phyloP scores from a whole-genome alignment of 495 filamentous ascomycete genomes.

The Hypoxylon fuscum region DNA sequence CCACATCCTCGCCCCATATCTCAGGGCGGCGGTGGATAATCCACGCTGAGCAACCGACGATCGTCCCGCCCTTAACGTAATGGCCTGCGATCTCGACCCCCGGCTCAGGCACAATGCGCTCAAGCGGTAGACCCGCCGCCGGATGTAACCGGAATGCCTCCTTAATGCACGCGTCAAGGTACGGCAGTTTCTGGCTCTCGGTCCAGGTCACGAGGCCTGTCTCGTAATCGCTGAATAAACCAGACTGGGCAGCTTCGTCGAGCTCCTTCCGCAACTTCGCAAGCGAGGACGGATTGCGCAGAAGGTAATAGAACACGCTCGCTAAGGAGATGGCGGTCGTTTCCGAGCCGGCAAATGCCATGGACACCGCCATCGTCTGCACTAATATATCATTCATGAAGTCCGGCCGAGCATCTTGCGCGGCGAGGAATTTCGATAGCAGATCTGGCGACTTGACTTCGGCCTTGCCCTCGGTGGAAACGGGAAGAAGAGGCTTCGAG shows the following conservation, averaged over 20 bases:
- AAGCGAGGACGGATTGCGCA: slow-evolving; percentile 61
- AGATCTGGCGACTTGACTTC: slow-evolving; percentile 65
- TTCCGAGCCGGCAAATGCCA: slow-evolving; percentile 71
- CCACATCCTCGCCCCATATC: slow-evolving; percentile 68
- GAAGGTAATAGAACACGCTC: slow-evolving; percentile 71
- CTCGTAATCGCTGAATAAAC: slow-evolving; percentile 60
- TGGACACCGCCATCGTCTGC: slow-evolving; percentile 70
- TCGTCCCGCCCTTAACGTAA: slow-evolving; percentile 68
- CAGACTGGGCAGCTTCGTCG: slow-evolving; percentile 57
- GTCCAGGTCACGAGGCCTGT: slow-evolving; percentile 66
- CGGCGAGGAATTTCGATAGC: slow-evolving; percentile 67
- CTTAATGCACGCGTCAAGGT: slow-evolving; percentile 74
- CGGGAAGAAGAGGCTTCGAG: slow-evolving; percentile 49
- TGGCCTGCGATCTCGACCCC: slow-evolving; percentile 64
- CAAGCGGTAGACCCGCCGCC: slow-evolving; percentile 67
- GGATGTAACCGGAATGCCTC: slow-evolving; percentile 75
- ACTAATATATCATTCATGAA: slow-evolving; percentile 74
- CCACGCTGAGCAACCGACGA: slow-evolving; percentile 71
- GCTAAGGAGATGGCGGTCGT: slow-evolving; percentile 70
- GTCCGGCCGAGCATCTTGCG: slow-evolving; percentile 65
- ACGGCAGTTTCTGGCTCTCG: slow-evolving; percentile 66
- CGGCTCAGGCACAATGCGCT: slow-evolving; percentile 68
- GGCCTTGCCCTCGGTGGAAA: slow-evolving; percentile 50
- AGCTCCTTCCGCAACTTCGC: slow-evolving; percentile 60
- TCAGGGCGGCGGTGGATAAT: slow-evolving; percentile 66